Evolutionary conservation across 2,329 filamentous ascomycete genomes (phyloP).

Genomic region (Chaetomiaceae sp.): DNA sequence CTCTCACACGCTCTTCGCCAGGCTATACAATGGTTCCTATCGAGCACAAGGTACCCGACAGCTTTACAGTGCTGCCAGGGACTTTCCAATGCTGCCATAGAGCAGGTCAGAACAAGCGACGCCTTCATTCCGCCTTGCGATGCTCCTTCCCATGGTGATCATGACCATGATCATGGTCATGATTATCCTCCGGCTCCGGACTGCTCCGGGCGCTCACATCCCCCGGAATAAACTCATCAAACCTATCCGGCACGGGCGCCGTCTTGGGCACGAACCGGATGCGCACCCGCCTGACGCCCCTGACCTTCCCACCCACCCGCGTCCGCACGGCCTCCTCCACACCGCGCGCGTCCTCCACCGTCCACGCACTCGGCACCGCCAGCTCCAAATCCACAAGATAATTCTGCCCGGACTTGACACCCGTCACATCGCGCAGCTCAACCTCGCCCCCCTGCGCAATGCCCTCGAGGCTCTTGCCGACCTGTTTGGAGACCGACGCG

Average conservation of each 20-base stretch:
- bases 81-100: no score
- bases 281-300: slow-evolving; percentile 77
- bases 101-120: no score
- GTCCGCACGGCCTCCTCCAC: slow-evolving; percentile 72
- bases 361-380: slow-evolving; percentile 72
- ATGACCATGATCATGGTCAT: slow-evolving; percentile 42
- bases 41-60: no score
- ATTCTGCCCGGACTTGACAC: slow-evolving; percentile 94
- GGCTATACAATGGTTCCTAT: no score
- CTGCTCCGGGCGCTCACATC: slow-evolving; percentile 54
- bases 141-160: slow-evolving; percentile 28
- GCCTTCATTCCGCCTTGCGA: slow-evolving; percentile 15
- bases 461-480: slow-evolving; percentile 49
- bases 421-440: slow-evolving; percentile 73
- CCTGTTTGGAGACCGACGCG: slow-evolving; percentile 63
- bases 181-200: slow-evolving; percentile 56
- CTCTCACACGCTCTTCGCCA: no score
- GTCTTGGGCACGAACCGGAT: slow-evolving; percentile 77
- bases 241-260: slow-evolving; percentile 48
- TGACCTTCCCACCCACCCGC: slow-evolving; percentile 68
- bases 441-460: slow-evolving; percentile 54
- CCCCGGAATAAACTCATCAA: slow-evolving; percentile 74
- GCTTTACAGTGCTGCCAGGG: no score
- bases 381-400: slow-evolving; percentile 89
- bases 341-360: slow-evolving; percentile 62